These are phyloP conservation scores for apple (Malus domestica) DNA, from an alignment of 306 rosid species.

Conservation along the genomic window DNA sequence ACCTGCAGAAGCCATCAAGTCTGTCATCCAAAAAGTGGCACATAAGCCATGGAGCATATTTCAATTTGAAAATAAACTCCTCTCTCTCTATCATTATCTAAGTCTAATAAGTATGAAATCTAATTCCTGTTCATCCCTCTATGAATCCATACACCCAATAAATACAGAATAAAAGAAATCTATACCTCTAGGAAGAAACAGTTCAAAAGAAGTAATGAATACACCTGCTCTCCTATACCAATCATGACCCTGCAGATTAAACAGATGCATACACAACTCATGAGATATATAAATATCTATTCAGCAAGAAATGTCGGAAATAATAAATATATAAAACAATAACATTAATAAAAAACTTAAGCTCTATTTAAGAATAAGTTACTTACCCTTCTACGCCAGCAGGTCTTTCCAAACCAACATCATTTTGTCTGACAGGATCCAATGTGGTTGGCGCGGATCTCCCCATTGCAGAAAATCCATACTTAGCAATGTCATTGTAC, in stretches of 20 bases:
- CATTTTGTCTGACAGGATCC: slow-evolving; percentile 35
- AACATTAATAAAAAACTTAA: neutral
- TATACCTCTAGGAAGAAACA: slow-evolving; percentile 83
- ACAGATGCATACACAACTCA: neutral
- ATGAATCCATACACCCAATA: neutral
- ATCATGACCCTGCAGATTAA: slow-evolving; percentile 59
- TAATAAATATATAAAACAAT: neutral
- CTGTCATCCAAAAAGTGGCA: slow-evolving; percentile 6
- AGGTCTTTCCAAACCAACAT: slow-evolving; percentile 35
- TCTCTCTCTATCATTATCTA: neutral
- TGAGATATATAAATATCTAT: neutral
- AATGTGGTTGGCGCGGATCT: slow-evolving; percentile 34
- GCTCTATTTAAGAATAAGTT: slow-evolving; percentile 8
- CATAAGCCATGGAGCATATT: neutral
- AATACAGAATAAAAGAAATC: neutral
- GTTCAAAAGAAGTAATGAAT: slow-evolving; percentile 62
- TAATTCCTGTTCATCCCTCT: neutral
- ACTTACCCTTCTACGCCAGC: slow-evolving; percentile 77
- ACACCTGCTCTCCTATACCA: slow-evolving; percentile 72
- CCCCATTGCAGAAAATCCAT: slow-evolving; percentile 83
- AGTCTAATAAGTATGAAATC: neutral
- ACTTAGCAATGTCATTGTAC: slow-evolving; percentile 92
- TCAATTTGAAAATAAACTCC: neutral
- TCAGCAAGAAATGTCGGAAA: neutral
- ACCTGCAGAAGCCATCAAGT: slow-evolving; percentile 45